A percentile compares a stretch with the other conserved stretches of the same genome.
phyloP scores from a whole-genome alignment of 805 yeast species.

The Jamesozyma gamospora region DNA sequence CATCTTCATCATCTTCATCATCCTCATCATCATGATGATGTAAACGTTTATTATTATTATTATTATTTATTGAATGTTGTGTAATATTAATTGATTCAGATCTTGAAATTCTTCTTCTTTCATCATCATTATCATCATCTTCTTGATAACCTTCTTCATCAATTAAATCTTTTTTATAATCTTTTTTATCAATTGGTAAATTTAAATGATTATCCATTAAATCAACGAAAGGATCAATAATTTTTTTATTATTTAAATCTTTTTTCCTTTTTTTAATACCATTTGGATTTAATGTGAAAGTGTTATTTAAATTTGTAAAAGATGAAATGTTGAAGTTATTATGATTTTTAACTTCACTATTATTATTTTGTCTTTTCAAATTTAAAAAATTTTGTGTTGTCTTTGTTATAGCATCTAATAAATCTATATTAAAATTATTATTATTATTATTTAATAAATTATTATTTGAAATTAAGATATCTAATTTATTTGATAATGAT shows the following conservation, averaged over 20 bases:
- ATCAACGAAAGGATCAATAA: not conserved
- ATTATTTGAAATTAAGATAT: too few relatives aligned
- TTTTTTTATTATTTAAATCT: conserved; percentile 1
- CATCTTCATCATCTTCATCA: too few relatives aligned
- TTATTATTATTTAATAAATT: not conserved
- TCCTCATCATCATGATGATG: not conserved
- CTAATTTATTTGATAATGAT: not conserved
- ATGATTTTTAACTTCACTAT: not conserved
- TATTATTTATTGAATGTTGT: too few relatives aligned
- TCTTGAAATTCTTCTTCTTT: conserved; percentile 14
- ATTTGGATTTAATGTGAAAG: conserved; percentile 26
- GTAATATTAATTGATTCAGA: not conserved
- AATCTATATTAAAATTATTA: conserved; percentile 16
- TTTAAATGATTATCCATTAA: not conserved
- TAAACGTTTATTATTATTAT: not conserved
- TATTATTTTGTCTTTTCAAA: too few relatives aligned
- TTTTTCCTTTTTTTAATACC: conserved; percentile 24
- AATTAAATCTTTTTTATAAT: not conserved
- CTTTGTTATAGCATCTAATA: conserved; percentile 24
- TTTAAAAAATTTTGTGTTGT: conserved; percentile 18
- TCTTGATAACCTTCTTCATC: conserved; percentile 16
- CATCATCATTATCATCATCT: conserved; percentile 12
- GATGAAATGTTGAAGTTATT: conserved; percentile 1
- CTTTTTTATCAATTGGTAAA: not conserved
- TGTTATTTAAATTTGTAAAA: conserved; percentile 5